Conservation (phyloP, 495 filamentous ascomycete species). For the Penicillium soppii region DNA sequence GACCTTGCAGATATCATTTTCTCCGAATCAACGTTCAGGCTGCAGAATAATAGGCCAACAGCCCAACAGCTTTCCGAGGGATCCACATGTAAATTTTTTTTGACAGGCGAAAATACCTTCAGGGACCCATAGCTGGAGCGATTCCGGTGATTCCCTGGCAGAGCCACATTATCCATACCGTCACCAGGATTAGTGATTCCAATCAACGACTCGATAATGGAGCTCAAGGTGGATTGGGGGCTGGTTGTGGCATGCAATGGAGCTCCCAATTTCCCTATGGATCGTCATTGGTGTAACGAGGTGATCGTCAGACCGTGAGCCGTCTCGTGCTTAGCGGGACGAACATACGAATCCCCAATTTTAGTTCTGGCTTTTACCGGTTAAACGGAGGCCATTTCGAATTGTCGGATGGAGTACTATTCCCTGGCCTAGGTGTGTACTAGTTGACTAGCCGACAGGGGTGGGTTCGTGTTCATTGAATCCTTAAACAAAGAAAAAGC, state of each 20-base stretch:
- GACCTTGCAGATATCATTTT: constrained; percentile 13
- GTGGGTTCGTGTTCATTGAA: not conserved
- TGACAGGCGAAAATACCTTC: constrained; percentile 12
- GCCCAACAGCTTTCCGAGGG: not conserved
- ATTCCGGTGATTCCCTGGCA: not conserved
- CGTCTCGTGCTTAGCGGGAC: constrained; percentile 19
- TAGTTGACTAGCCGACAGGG: not conserved
- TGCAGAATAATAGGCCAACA: constrained; percentile 13
- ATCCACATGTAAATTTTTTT: constrained; percentile 1
- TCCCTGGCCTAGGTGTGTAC: not conserved
- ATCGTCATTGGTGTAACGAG: constrained; percentile 24
- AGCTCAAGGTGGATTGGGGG: not conserved
- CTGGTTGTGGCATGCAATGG: constrained; percentile 12
- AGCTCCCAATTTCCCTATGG: constrained; percentile 25
- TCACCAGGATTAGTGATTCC: not conserved
- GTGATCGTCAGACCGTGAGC: constrained; percentile 24
- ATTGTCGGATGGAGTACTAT: not conserved
- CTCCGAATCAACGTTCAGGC: constrained; percentile 14
- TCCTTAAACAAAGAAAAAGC: constrained; percentile 2
- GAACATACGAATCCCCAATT: constrained; percentile 18
- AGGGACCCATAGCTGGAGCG: not conserved
- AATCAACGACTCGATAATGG: not conserved
- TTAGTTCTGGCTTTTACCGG: constrained; percentile 9
- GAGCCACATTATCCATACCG: not conserved
- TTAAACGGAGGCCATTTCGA: not conserved